Conservation (phyloP, 1,139 yeast genomes). For the Pneumocystis sp. region DNA sequence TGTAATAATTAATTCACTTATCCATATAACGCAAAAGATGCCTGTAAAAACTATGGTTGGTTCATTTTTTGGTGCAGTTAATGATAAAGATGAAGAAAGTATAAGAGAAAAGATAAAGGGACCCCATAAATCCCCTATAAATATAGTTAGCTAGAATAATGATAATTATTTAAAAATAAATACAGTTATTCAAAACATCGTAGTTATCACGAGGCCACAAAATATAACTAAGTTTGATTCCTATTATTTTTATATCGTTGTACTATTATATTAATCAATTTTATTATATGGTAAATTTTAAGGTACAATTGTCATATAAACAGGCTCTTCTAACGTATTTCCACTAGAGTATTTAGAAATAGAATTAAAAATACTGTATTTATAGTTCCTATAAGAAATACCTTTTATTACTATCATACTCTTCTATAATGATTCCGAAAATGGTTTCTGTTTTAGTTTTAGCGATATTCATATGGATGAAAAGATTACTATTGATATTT, state of each 20-base stretch:
- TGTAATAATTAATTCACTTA: slow-evolving; percentile 39
- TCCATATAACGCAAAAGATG: slow-evolving; percentile 44
- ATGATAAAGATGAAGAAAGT: slow-evolving; percentile 39
- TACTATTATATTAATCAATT: neutral
- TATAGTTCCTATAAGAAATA: neutral
- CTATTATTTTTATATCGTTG: slow-evolving; percentile 55
- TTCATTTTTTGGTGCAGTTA: slow-evolving; percentile 28
- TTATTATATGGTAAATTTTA: neutral
- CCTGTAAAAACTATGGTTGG: slow-evolving; percentile 45
- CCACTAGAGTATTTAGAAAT: slow-evolving; percentile 58
- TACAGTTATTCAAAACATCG: slow-evolving; percentile 24
- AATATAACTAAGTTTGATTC: slow-evolving; percentile 47
- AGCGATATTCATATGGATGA: neutral
- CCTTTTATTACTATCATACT: neutral
- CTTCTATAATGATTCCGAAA: neutral
- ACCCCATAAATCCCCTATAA: slow-evolving; percentile 72
- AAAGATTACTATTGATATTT: neutral
- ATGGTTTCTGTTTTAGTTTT: neutral
- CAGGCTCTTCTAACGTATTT: slow-evolving; percentile 75
- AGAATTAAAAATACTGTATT: neutral
- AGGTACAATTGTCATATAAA: slow-evolving; percentile 41
- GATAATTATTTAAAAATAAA: slow-evolving; percentile 23
- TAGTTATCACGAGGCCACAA: slow-evolving; percentile 42
- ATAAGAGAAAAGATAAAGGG: slow-evolving; percentile 59
- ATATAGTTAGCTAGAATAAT: neutral